A percentile compares a stretch with the other conserved stretches of the same genome.
Evolutionary conservation across 225 moss, liverwort and hornwort genomes (phyloP).

Genomic region (Marchantia polymorpha): DNA sequence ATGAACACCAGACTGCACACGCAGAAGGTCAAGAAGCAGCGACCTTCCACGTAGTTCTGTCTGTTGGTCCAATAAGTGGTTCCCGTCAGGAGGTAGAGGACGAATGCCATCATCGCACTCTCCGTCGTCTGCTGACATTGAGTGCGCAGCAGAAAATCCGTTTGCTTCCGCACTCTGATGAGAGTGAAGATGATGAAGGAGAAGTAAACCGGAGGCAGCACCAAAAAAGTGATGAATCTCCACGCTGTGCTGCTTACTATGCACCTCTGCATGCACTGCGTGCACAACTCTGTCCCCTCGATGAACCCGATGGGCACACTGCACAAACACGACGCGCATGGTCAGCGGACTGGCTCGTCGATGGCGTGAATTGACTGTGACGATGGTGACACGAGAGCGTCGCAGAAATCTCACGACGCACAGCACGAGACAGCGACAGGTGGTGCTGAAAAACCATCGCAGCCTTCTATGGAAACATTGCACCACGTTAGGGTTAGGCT

Average conservation of each 20-base stretch:
- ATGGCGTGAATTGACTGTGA: no score
- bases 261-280: conserved; percentile 23
- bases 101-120: conserved; percentile 47
- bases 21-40: conserved; percentile 51
- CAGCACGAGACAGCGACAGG: not conserved
- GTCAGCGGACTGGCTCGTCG: no score
- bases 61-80: conserved; percentile 43
- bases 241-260: conserved; percentile 25
- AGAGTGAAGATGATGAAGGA: conserved; percentile 33
- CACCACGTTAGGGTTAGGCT: not conserved
- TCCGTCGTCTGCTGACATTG: conserved; percentile 47
- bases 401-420: not conserved
- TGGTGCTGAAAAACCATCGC: not conserved
- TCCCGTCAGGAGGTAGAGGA: conserved; percentile 51
- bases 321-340: not conserved
- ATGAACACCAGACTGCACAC: conserved; percentile 49
- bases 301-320: not conserved
- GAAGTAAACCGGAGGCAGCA: conserved; percentile 53
- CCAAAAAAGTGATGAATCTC: conserved; percentile 41
- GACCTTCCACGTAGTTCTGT: conserved; percentile 41
- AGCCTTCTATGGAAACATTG: not conserved
- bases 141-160: conserved; percentile 40
- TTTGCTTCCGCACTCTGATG: conserved; percentile 29
- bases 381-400: not conserved
- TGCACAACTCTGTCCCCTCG: not conserved